phyloP scores from a whole-genome alignment of 306 rosid genomes.

The Oxytropis ochrocephala region DNA sequence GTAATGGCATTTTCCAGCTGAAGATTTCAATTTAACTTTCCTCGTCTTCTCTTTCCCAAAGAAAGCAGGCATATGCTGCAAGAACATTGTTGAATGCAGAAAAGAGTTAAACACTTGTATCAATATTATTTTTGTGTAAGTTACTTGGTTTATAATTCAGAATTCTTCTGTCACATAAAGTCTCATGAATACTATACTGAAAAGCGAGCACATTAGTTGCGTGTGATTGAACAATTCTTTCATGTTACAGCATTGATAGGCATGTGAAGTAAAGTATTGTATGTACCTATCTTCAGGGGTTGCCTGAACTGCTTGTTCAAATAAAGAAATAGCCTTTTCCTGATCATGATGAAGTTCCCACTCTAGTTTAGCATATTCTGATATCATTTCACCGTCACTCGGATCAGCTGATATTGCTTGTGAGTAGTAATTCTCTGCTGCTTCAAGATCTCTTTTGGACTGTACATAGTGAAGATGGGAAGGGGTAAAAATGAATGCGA shows the following conservation, averaged over 20 bases:
- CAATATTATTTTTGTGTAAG: not conserved
- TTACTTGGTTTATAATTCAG: conserved; percentile 2
- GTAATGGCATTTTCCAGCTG: conserved; percentile 18
- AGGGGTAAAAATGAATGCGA: not conserved
- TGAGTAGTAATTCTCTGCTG: conserved; percentile 56
- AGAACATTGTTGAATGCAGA: conserved; percentile 56
- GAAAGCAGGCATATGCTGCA: conserved; percentile 75
- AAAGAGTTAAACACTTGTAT: conserved; percentile 16
- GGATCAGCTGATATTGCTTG: conserved; percentile 62
- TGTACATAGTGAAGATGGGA: conserved; percentile 26
- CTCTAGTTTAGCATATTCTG: conserved; percentile 60
- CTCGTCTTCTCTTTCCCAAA: conserved; percentile 67
- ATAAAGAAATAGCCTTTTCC: conserved; percentile 38
- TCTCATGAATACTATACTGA: not conserved
- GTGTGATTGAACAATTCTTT: conserved; percentile 14
- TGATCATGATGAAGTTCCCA: conserved; percentile 76
- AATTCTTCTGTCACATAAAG: not conserved
- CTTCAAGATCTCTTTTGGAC: conserved; percentile 61
- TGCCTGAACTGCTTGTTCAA: conserved; percentile 61
- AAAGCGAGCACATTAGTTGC: not conserved
- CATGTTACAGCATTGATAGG: not conserved
- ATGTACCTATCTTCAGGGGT: conserved; percentile 61
- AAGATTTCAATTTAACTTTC: conserved; percentile 30
- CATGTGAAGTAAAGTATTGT: conserved; percentile 5
- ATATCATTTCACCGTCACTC: conserved; percentile 48